Conservation (phyloP, 177 flowering plant species). For the Tripterygium wilfordii region DNA sequence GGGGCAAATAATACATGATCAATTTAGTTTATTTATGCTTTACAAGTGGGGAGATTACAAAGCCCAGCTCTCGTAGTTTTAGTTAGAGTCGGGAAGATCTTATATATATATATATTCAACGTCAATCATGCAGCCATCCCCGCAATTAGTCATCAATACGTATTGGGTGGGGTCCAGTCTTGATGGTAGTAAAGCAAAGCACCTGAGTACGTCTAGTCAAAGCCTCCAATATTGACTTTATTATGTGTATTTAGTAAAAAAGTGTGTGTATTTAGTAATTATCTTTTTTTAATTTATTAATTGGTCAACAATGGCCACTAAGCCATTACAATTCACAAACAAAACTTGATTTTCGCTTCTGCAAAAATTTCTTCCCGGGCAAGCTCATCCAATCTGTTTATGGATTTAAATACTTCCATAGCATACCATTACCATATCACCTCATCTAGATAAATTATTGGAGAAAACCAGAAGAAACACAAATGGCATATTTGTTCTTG, state of each 20-base stretch:
- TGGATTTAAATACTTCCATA: no score
- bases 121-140: slow-evolving; percentile 81
- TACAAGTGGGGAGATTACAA: slow-evolving; percentile 25
- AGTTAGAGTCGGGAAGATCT: slow-evolving; percentile 76
- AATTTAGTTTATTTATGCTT: slow-evolving; percentile 1
- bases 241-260: no score
- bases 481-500: slow-evolving; percentile 35
- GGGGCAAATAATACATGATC: slow-evolving; percentile 7
- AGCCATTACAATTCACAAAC: no score
- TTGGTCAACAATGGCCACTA: no score
- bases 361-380: no score
- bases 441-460: no score
- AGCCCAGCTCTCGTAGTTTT: slow-evolving; percentile 34
- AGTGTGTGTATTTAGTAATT: no score
- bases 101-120: slow-evolving; percentile 47
- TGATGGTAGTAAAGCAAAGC: slow-evolving; percentile 11
- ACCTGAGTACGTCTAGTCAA: slow-evolving; percentile 20
- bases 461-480: no score
- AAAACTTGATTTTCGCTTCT: no score
- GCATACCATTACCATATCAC: no score
- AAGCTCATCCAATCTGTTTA: no score
- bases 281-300: no score
- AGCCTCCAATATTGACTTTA: slow-evolving; percentile 8
- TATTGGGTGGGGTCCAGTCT: slow-evolving; percentile 31
- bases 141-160: slow-evolving; percentile 39